phyloP scores from a whole-genome alignment of 108 stramenopile species.

The Cyclostephanos invisitatus region DNA sequence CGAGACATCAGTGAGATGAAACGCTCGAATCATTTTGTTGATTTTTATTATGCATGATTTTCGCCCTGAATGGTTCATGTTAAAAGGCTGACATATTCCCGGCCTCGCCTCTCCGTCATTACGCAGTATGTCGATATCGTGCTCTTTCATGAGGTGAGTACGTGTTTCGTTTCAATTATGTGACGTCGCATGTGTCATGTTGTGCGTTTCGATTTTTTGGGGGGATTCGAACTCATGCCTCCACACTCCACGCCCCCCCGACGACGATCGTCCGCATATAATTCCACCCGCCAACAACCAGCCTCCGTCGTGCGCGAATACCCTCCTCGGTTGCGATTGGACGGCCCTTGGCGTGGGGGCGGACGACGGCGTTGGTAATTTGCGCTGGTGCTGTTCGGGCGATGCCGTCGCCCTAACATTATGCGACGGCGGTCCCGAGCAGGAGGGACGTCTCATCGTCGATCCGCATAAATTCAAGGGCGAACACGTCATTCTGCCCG shows the following conservation, averaged over 20 bases:
- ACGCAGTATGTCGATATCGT: slow-evolving; percentile 46
- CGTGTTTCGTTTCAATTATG: slow-evolving; percentile 5
- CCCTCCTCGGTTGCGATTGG: slow-evolving; percentile 78
- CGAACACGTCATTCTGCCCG: slow-evolving; percentile 56
- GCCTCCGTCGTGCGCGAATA: slow-evolving; percentile 71
- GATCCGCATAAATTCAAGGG: slow-evolving; percentile 60
- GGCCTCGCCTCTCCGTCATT: slow-evolving; percentile 42
- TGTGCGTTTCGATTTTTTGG: neutral
- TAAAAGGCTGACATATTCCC: too few relatives aligned
- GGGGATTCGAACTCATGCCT: neutral
- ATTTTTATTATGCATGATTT: neutral
- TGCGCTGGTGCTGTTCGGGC: slow-evolving; percentile 79
- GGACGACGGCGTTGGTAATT: slow-evolving; percentile 44
- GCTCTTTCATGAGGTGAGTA: slow-evolving; percentile 50
- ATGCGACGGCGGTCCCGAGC: slow-evolving; percentile 48
- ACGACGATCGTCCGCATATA: neutral
- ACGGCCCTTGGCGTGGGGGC: slow-evolving; percentile 74
- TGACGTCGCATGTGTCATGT: neutral
- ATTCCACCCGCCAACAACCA: slow-evolving; percentile 5
- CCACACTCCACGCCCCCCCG: neutral
- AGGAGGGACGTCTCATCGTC: slow-evolving; percentile 73
- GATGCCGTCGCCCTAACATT: slow-evolving; percentile 71
- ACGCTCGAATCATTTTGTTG: neutral
- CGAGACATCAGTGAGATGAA: neutral
- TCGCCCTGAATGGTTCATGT: neutral